A percentile compares a stretch with the other conserved stretches of the same genome.
Conservation (phyloP, 768 basidiomycete genomes). For the Zangia roseola region DNA sequence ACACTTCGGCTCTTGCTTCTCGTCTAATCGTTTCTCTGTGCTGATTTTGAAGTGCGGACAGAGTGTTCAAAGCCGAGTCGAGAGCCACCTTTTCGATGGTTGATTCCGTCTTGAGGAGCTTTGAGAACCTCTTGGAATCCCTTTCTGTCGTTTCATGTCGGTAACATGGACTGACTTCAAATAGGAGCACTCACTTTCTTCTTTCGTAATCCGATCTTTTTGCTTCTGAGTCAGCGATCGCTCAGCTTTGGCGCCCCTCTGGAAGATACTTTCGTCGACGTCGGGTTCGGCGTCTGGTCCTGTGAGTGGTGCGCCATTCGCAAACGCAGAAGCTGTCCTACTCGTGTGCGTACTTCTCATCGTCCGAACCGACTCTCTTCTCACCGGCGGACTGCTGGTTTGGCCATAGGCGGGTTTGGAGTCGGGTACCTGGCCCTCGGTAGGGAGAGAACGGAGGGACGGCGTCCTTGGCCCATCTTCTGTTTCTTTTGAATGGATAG, state of each 20-base stretch:
- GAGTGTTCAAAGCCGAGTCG: slow-evolving; percentile 57
- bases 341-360: slow-evolving; percentile 16
- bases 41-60: slow-evolving; percentile 65
- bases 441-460: slow-evolving; percentile 27
- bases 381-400: slow-evolving; percentile 4
- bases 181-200: slow-evolving; percentile 43
- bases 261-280: slow-evolving; percentile 39
- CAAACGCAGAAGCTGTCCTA: slow-evolving; percentile 38
- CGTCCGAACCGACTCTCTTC: slow-evolving; percentile 24
- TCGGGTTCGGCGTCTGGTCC: slow-evolving; percentile 46
- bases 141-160: slow-evolving; percentile 39
- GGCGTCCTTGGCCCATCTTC: slow-evolving; percentile 2
- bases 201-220: slow-evolving; percentile 48
- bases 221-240: slow-evolving; percentile 48
- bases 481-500: neutral
- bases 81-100: slow-evolving; percentile 67
- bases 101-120: slow-evolving; percentile 68
- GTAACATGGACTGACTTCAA: neutral
- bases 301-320: slow-evolving; percentile 52
- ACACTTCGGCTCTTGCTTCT: slow-evolving; percentile 55
- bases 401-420: neutral
- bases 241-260: slow-evolving; percentile 48
- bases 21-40: slow-evolving; percentile 67
- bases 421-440: neutral
- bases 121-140: slow-evolving; percentile 61